Evolutionary conservation across 192 early-diverging fungal species (phyloP), one percentile per base, ranked within the genome.

Genomic region (Dimargaris xerosporica): DNA sequence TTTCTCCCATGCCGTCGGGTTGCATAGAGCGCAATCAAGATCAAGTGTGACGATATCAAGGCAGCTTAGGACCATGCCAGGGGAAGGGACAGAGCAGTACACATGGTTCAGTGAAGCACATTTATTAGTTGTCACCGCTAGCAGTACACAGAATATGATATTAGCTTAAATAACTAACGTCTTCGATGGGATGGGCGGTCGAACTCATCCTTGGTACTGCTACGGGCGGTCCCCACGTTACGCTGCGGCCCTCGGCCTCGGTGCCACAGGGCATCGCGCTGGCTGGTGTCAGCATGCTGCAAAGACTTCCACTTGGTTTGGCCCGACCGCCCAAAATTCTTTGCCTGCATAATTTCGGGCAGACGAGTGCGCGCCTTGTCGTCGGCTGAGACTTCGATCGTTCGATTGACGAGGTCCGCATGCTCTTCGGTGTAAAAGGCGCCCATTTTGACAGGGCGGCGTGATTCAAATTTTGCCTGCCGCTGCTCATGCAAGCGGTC

Each of bases 261-360:
- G 56, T 59, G 2, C 56, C 56, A 59, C 16, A 59, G 39, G 41
- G 29, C 16, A 42, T 59, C 56, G 16, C 3, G 39, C 28, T 17
- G 56, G 9, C 16, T 42, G 19, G 91, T 94, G 73, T 94, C 91
- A 68, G 91, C 81, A 54, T 88, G 83, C 11, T 78, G 72, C 71
- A 94, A 72, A 59, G 91, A 90, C 23, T 89, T 94, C 69, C 82
- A 94, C 69, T 94, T 94, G 62, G 90, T 91, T 47, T 87, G 86
- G 21, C 91, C 88, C 12, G 82, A 75, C 44, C 77, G 64, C 51
- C 91, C 91, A 80, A 93, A 94, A 63, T 91, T 91, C 64, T 90
- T 89, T 42, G 91, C 90, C 68, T 91, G 89, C 86, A 93, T 90
- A 10, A 94, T 81, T 58, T 81, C 80, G 31, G 91, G 91, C 16